These are phyloP conservation scores for Spiraea crenata DNA, from an alignment of 331 rosid species.

Conservation along the genomic window DNA sequence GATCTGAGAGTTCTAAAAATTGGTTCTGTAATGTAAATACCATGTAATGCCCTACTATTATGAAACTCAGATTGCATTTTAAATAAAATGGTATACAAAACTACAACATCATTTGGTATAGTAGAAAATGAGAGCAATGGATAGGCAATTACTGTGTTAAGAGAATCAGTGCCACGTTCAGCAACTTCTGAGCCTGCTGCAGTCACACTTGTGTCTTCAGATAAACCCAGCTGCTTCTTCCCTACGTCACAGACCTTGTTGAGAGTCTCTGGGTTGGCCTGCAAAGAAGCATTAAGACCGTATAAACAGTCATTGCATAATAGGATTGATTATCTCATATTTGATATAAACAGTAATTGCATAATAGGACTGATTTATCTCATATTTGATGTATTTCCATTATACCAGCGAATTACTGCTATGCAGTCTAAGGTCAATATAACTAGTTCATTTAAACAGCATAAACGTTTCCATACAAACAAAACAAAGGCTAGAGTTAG, in stretches of 20 bases:
- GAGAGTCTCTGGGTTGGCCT: conserved; percentile 86
- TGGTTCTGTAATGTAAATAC: too few species aligned
- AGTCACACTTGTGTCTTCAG: conserved; percentile 40
- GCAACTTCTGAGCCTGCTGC: conserved; percentile 65
- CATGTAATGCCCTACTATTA: neutral
- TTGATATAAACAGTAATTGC: neutral
- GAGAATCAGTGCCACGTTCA: conserved; percentile 86
- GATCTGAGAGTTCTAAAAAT: too few species aligned
- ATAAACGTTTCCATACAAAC: too few species aligned
- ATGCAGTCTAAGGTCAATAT: too few species aligned
- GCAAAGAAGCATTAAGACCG: conserved; percentile 14
- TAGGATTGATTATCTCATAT: neutral
- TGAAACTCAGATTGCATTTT: neutral
- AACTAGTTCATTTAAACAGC: too few species aligned
- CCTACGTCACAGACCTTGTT: conserved; percentile 64
- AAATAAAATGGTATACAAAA: neutral
- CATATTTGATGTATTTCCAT: neutral
- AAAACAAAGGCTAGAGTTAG: too few species aligned
- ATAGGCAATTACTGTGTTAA: conserved; percentile 59
- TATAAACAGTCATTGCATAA: neutral
- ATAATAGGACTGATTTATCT: neutral
- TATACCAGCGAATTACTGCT: neutral
- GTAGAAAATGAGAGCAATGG: conserved; percentile 2
- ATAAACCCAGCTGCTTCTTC: conserved; percentile 76
- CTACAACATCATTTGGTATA: too few species aligned